phyloP scores from a whole-genome alignment of 768 basidiomycete species.

The Cystofilobasidium macerans region DNA sequence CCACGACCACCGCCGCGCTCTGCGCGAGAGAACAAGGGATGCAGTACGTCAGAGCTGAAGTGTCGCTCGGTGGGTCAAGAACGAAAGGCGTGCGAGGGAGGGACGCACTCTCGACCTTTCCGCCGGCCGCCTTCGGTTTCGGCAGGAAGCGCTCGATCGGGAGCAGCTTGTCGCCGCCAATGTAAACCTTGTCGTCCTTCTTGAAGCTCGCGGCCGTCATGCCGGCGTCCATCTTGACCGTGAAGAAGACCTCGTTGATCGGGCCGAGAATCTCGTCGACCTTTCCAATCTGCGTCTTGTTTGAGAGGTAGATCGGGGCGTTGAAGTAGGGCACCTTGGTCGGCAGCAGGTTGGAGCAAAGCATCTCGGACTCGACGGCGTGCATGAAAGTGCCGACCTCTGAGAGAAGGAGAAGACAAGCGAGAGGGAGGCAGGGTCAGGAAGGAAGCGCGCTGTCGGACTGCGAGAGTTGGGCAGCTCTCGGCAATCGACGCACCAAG shows the following conservation, averaged over 20 bases:
- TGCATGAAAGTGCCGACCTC: conserved; percentile 89
- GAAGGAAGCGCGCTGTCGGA: too few relatives aligned
- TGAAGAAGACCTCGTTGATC: conserved; percentile 96
- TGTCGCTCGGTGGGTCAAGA: conserved; percentile 31
- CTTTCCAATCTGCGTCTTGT: conserved; percentile 91
- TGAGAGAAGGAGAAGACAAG: conserved; percentile 34
- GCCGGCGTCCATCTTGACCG: conserved; percentile 90
- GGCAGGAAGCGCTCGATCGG: conserved; percentile 95
- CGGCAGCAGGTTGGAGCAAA: conserved; percentile 70
- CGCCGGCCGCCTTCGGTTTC: conserved; percentile 76
- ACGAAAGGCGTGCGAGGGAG: conserved; percentile 35
- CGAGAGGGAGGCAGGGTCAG: neutral
- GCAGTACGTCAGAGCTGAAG: conserved; percentile 24
- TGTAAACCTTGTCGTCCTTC: conserved; percentile 95
- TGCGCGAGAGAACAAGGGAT: neutral
- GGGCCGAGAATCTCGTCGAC: conserved; percentile 99
- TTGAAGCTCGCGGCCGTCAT: conserved; percentile 93
- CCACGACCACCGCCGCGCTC: conserved; percentile 44
- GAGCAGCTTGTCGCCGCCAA: conserved; percentile 90
- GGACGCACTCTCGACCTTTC: conserved; percentile 34
- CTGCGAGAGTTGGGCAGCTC: too few relatives aligned
- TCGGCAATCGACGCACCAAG: conserved; percentile 35
- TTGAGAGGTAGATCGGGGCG: conserved; percentile 92
- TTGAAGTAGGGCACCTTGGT: conserved; percentile 99
- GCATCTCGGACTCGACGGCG: conserved; percentile 96